These are phyloP conservation scores for Gleditsia sinensis DNA, from an alignment of 306 rosid genomes.

Conservation along the genomic window DNA sequence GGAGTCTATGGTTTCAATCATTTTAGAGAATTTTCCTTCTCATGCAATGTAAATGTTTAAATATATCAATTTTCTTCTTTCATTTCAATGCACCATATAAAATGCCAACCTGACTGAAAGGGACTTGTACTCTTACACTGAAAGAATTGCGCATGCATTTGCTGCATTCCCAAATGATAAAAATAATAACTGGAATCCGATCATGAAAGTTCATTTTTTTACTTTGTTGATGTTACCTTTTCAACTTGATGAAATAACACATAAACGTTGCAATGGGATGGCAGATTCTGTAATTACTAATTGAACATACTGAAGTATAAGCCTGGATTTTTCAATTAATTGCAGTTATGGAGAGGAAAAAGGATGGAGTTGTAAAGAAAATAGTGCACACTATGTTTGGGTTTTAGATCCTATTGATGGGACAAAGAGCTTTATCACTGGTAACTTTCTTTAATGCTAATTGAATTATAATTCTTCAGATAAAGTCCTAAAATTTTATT, in stretches of 20 bases:
- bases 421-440: conserved; percentile 92
- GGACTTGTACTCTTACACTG: neutral
- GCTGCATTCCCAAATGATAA: neutral
- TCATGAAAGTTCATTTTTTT: neutral
- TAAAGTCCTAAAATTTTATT: conserved; percentile 2
- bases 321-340: conserved; percentile 23
- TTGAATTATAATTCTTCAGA: neutral
- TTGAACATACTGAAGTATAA: neutral
- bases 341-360: conserved; percentile 93
- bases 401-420: conserved; percentile 97
- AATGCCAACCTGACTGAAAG: neutral
- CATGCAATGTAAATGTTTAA: conserved; percentile 71
- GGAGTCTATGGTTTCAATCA: conserved; percentile 78
- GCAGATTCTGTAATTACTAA: neutral
- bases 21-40: conserved; percentile 66
- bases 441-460: conserved; percentile 42
- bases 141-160: neutral
- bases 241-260: neutral
- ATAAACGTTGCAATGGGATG: neutral
- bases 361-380: conserved; percentile 85
- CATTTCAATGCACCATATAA: neutral
- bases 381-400: conserved; percentile 83
- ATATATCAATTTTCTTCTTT: neutral
- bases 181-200: neutral
- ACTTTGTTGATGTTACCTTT: neutral